A percentile compares a stretch with the other conserved stretches of the same genome.
Conservation (phyloP, 2,329 filamentous ascomycete genomes). For the Colletotrichum chrysophilum region DNA sequence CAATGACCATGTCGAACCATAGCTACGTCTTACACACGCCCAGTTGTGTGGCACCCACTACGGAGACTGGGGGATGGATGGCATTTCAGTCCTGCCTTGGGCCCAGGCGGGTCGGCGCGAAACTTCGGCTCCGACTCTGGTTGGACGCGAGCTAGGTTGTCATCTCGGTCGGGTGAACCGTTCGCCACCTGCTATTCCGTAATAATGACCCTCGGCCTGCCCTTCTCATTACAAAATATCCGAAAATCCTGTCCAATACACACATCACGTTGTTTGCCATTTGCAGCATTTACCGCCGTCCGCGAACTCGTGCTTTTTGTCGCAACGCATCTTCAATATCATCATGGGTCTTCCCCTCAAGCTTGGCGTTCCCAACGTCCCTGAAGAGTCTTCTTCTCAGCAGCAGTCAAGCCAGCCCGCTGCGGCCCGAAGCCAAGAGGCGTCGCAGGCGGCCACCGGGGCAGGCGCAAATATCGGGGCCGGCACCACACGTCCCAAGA, state of each 20-base stretch:
- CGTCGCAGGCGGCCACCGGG: constrained; percentile 34
- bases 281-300: neutral
- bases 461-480: constrained; percentile 56
- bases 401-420: neutral
- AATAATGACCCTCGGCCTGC: neutral
- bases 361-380: constrained; percentile 6
- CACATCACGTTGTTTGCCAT: neutral
- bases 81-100: neutral
- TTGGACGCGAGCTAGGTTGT: neutral
- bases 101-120: neutral
- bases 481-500: constrained; percentile 51
- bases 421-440: neutral
- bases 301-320: neutral
- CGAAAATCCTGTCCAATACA: neutral
- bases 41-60: neutral
- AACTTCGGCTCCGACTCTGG: neutral
- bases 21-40: neutral
- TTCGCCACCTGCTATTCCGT: neutral
- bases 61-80: neutral
- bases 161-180: neutral
- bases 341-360: constrained; percentile 33
- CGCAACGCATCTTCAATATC: neutral
- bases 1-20: neutral
- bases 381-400: neutral
- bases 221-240: neutral